Evolutionary conservation across 495 filamentous ascomycete genomes (phyloP).

Genomic region (Podospora didyma): DNA sequence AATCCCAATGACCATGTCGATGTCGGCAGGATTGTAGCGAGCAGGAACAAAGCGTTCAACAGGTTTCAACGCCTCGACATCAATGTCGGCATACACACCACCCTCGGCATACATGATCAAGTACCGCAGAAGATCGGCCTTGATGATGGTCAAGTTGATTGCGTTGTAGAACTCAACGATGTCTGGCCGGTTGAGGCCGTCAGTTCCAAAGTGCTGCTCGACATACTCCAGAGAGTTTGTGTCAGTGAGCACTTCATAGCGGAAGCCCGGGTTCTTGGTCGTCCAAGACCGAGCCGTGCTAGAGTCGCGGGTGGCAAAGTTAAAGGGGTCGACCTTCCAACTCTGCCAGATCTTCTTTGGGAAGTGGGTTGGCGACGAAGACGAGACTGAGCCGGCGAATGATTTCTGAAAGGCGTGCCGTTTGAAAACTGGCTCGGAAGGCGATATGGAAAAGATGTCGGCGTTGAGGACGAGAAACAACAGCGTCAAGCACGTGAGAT

Average conservation of each 20-base stretch:
- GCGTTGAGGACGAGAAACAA: slow-evolving; percentile 36
- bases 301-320: slow-evolving; percentile 51
- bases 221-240: slow-evolving; percentile 53
- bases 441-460: slow-evolving; percentile 19
- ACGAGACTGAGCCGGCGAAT: not conserved
- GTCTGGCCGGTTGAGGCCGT: slow-evolving; percentile 51
- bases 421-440: not conserved
- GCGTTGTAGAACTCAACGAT: slow-evolving; percentile 52
- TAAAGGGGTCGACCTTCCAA: slow-evolving; percentile 55
- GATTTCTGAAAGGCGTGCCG: slow-evolving; percentile 5
- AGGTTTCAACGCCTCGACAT: slow-evolving; percentile 47
- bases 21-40: slow-evolving; percentile 38
- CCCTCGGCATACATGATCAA: slow-evolving; percentile 53
- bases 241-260: slow-evolving; percentile 62
- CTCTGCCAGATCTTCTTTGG: slow-evolving; percentile 55
- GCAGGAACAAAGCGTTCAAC: slow-evolving; percentile 46
- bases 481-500: slow-evolving; percentile 22
- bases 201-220: slow-evolving; percentile 49
- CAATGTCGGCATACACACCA: slow-evolving; percentile 53
- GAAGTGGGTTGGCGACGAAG: slow-evolving; percentile 5
- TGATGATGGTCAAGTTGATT: slow-evolving; percentile 55
- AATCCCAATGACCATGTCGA: slow-evolving; percentile 58
- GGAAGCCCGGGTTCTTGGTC: slow-evolving; percentile 49
- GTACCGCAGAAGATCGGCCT: slow-evolving; percentile 54
- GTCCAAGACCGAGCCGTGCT: slow-evolving; percentile 51